phyloP scores from a whole-genome alignment of 805 yeast species.

The Candida maris region DNA sequence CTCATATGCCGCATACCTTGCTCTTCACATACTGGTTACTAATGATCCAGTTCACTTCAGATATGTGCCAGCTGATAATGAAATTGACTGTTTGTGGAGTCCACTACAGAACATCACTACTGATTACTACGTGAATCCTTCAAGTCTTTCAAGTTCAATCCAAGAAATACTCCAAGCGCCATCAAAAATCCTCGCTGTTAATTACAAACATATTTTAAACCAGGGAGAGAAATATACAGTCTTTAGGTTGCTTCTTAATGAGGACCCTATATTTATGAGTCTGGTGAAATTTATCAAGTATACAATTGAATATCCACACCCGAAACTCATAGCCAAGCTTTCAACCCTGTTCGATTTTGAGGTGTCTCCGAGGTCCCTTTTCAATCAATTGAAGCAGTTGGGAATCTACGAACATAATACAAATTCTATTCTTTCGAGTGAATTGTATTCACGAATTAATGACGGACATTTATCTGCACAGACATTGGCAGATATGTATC shows the following conservation, averaged over 20 bases:
- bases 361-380: conserved; percentile 13
- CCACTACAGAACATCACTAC: conserved; percentile 20
- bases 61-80: conserved; percentile 10
- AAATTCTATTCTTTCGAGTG: conserved; percentile 27
- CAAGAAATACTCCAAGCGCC: conserved; percentile 15
- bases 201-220: conserved; percentile 16
- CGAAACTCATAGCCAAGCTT: conserved; percentile 15
- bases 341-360: conserved; percentile 12
- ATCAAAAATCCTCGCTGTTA: conserved; percentile 6
- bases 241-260: conserved; percentile 10
- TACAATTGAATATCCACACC: conserved; percentile 32
- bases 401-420: conserved; percentile 17
- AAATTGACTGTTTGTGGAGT: conserved; percentile 14
- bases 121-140: conserved; percentile 23
- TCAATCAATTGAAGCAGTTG: conserved; percentile 11
- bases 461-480: conserved; percentile 1
- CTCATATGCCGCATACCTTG: conserved; percentile 13
- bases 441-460: conserved; percentile 13
- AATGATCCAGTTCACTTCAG: conserved; percentile 28
- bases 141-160: conserved; percentile 18
- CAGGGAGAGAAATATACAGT: conserved; percentile 14
- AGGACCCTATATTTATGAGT: conserved; percentile 16
- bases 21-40: conserved; percentile 21
- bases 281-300: conserved; percentile 28
- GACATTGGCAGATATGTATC: conserved; percentile 3